A percentile compares a stretch with the other conserved stretches of the same genome.
Evolutionary conservation across 495 filamentous ascomycete species (phyloP).

Genomic region (Pyrenula massariospora): DNA sequence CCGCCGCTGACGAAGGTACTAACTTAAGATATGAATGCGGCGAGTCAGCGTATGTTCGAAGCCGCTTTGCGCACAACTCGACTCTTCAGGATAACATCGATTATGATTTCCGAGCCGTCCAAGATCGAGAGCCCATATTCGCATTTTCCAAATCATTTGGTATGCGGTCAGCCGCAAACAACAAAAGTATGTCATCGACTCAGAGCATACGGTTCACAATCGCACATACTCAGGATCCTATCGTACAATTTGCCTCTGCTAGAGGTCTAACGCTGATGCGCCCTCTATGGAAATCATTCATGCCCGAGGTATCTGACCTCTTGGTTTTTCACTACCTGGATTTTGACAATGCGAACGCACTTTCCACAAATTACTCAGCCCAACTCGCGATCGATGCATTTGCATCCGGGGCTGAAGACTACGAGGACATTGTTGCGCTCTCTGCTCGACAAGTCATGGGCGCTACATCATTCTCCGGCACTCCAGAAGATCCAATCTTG

Average conservation of each 20-base stretch:
- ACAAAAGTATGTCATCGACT: slow-evolving; percentile 7
- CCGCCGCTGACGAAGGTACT: slow-evolving; percentile 37
- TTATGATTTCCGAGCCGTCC: slow-evolving; percentile 52
- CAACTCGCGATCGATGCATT: slow-evolving; percentile 69
- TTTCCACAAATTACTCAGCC: slow-evolving; percentile 68
- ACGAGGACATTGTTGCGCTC: slow-evolving; percentile 79
- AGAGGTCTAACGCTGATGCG: slow-evolving; percentile 73
- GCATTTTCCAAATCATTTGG: slow-evolving; percentile 77
- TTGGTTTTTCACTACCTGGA: slow-evolving; percentile 70
- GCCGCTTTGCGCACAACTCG: slow-evolving; percentile 59
- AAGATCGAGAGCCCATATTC: slow-evolving; percentile 82
- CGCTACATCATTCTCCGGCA: slow-evolving; percentile 79
- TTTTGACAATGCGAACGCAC: slow-evolving; percentile 44
- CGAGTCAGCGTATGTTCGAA: slow-evolving; percentile 54
- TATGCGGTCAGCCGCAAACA: slow-evolving; percentile 12
- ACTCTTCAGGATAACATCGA: slow-evolving; percentile 57
- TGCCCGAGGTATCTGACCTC: slow-evolving; percentile 46
- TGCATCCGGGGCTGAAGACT: slow-evolving; percentile 37
- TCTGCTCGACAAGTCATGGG: slow-evolving; percentile 88
- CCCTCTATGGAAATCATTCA: slow-evolving; percentile 77
- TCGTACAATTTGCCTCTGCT: slow-evolving; percentile 76
- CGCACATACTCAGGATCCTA: slow-evolving; percentile 70
- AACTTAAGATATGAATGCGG: slow-evolving; percentile 57
- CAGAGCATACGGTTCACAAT: slow-evolving; percentile 69
- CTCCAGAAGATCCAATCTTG: slow-evolving; percentile 68